Conservation (phyloP, 768 basidiomycete species). For the Strobilomyces confusus region DNA sequence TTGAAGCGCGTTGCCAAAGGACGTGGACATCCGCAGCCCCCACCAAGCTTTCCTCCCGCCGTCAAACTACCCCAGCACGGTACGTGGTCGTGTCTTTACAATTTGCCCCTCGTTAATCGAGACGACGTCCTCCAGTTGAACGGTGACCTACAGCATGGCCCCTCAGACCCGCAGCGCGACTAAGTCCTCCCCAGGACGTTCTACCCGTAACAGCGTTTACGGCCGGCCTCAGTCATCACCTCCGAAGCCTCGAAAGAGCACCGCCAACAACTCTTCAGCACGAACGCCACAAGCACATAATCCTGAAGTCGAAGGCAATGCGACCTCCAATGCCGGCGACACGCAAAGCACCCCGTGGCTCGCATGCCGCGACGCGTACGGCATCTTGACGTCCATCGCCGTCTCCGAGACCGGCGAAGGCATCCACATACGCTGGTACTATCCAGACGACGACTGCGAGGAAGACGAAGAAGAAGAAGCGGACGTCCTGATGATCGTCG, state of each 20-base stretch:
- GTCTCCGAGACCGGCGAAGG: slow-evolving; percentile 23
- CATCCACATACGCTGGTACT: slow-evolving; percentile 18
- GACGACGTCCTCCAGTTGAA: neutral
- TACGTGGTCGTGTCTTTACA: neutral
- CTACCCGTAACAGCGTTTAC: slow-evolving; percentile 23
- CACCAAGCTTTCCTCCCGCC: neutral
- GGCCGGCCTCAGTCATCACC: slow-evolving; percentile 12
- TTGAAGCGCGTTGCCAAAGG: slow-evolving; percentile 15
- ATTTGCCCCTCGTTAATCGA: neutral
- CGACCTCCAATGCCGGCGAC: neutral
- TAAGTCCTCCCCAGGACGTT: slow-evolving; percentile 16
- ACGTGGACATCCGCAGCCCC: neutral
- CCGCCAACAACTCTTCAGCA: neutral
- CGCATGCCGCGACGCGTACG: slow-evolving; percentile 16
- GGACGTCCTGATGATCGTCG: slow-evolving; percentile 8
- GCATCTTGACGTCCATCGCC: slow-evolving; percentile 9
- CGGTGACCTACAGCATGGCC: slow-evolving; percentile 17
- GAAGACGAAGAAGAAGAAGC: slow-evolving; percentile 6
- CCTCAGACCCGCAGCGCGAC: slow-evolving; percentile 23
- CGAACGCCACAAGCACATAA: neutral
- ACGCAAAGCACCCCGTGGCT: slow-evolving; percentile 11
- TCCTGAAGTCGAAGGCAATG: neutral
- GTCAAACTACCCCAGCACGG: neutral
- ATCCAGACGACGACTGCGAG: slow-evolving; percentile 7
- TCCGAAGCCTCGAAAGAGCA: slow-evolving; percentile 5